A percentile compares a stretch with the other conserved stretches of the same genome.
phyloP scores from a whole-genome alignment of 2,329 filamentous ascomycete genomes.

The Stagonosporopsis tanaceti region DNA sequence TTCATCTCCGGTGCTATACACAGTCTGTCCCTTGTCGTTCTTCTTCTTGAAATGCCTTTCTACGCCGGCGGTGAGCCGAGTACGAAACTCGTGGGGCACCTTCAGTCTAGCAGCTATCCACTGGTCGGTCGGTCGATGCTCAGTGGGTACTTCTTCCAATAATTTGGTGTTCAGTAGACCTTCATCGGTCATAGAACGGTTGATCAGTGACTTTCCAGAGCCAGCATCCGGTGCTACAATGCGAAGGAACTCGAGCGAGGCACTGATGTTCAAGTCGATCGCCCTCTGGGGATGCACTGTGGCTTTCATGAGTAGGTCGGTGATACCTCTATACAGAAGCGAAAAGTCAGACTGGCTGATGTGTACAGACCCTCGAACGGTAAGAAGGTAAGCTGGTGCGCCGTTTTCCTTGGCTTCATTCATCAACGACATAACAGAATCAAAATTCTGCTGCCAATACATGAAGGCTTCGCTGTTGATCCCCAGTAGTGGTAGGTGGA shows the following conservation, averaged over 20 bases:
- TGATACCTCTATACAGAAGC: constrained; percentile 67
- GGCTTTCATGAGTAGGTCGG: constrained; percentile 67
- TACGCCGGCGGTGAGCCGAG: constrained; percentile 57
- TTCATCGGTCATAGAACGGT: constrained; percentile 63
- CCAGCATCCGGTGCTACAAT: constrained; percentile 54
- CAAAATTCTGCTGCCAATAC: constrained; percentile 72
- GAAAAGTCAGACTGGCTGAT: constrained; percentile 73
- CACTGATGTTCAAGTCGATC: constrained; percentile 69
- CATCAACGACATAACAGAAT: constrained; percentile 64
- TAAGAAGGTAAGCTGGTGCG: constrained; percentile 56
- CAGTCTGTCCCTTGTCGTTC: constrained; percentile 45
- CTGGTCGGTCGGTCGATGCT: constrained; percentile 65
- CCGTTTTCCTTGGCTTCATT: constrained; percentile 62
- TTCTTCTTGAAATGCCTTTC: constrained; percentile 48
- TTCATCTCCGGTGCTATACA: constrained; percentile 55
- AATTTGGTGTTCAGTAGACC: constrained; percentile 57
- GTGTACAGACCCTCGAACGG: constrained; percentile 67
- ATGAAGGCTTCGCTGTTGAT: constrained; percentile 75
- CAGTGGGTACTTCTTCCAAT: constrained; percentile 59
- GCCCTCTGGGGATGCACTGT: constrained; percentile 70
- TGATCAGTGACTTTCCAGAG: constrained; percentile 55
- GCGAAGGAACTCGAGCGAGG: constrained; percentile 68
- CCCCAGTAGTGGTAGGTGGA: constrained; percentile 65
- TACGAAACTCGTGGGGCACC: constrained; percentile 66
- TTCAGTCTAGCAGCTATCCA: constrained; percentile 66